Evolutionary conservation across 73 alveolate species (phyloP), one percentile per base, ranked within the genome.

Genomic region (Paraurostyla sp.): DNA sequence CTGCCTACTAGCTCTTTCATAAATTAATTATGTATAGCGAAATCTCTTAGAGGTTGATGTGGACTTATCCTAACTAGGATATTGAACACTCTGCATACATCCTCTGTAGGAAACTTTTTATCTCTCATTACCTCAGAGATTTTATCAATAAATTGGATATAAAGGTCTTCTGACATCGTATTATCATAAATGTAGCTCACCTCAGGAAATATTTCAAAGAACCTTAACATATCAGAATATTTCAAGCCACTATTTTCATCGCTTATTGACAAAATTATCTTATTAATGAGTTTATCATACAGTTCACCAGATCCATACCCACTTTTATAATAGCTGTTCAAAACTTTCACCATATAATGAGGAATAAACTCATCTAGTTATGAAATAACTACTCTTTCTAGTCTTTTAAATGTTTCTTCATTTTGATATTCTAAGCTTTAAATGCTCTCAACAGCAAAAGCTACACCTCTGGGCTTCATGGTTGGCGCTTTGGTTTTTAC

Each of bases 391-490:
- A 85, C 85, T 71, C 65, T 85, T 30, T 85, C 92, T 2, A 69
- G 40, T 20, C 32, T 43, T 25, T 46, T 15, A 20, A 22, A 50
- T 0, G 69, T 48, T 4, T 50, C 81, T n/a, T 65, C 87, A n/a
- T 60, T 62, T 9, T 20, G 11, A 35, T 85, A 49, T 0, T 71
- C 65, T 58, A 85, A 29, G 20, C 71, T 85, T 13, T 40, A 56
- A 3, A 85, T 65, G 11, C 80, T 48, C 41, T 85, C 87, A 48
- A 68, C 27, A n/a, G 92, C 73, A 49, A 69, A 85, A 69, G 92
- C 86, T 50, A 85, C 73, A 11, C 92, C 92, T 50, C 92, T 85
- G 1, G 92, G 73, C 60, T 69, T 65, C 92, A 85, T 85, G n/a
- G 86, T 20, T 27, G 92, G 87, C 29, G 76, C 49, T 57, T 69